These are phyloP conservation scores for Penicillium aurantiogriseum DNA, from an alignment of 2,329 filamentous ascomycete species.

Conservation along the genomic window DNA sequence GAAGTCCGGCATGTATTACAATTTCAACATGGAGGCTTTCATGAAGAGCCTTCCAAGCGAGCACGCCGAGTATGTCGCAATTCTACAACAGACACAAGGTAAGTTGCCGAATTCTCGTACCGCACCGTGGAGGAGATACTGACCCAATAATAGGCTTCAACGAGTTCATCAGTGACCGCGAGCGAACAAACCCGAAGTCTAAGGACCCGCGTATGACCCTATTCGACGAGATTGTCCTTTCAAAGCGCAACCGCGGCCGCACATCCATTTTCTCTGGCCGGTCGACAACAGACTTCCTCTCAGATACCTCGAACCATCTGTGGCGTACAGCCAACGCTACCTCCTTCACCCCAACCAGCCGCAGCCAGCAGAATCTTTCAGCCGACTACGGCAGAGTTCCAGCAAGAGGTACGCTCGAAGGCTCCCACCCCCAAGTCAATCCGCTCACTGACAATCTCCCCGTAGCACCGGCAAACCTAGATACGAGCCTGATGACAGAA, in stretches of 20 bases:
- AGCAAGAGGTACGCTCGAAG: conserved; percentile 46
- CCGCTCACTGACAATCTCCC: conserved; percentile 41
- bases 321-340: conserved; percentile 62
- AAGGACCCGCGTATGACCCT: conserved; percentile 59
- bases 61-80: conserved; percentile 62
- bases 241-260: conserved; percentile 62
- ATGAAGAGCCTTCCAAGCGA: conserved; percentile 63
- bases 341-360: conserved; percentile 54
- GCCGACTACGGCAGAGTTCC: conserved; percentile 55
- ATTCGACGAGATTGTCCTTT: conserved; percentile 65
- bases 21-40: conserved; percentile 67
- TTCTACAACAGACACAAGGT: conserved; percentile 65
- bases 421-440: conserved; percentile 7
- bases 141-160: conserved; percentile 51
- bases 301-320: conserved; percentile 61
- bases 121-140: conserved; percentile 6
- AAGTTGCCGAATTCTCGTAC: conserved; percentile 11
- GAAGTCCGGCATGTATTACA: conserved; percentile 61
- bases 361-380: conserved; percentile 42
- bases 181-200: conserved; percentile 50
- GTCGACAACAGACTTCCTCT: conserved; percentile 56
- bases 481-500: conserved; percentile 85
- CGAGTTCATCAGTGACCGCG: conserved; percentile 64
- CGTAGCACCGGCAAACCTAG: conserved; percentile 76
- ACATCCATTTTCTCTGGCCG: conserved; percentile 55